Conservation (phyloP, 495 filamentous ascomycete genomes). For the Cetradonia linearis region DNA sequence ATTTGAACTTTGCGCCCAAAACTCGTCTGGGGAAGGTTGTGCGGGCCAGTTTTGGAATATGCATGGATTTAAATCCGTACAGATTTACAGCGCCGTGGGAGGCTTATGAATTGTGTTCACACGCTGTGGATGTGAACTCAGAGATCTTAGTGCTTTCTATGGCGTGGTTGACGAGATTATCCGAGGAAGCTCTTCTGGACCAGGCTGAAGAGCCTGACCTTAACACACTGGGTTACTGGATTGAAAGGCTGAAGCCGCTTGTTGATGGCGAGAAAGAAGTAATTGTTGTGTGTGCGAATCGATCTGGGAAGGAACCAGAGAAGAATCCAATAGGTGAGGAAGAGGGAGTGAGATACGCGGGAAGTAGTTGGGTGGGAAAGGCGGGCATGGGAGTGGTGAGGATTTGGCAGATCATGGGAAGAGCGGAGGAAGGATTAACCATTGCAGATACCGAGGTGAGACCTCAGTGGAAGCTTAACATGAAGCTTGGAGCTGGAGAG, state of each 20-base stretch:
- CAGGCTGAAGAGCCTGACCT: conserved; percentile 53
- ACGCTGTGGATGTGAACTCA: conserved; percentile 53
- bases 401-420: conserved; percentile 33
- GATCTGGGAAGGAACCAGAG: conserved; percentile 43
- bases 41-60: conserved; percentile 73
- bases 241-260: conserved; percentile 69
- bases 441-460: conserved; percentile 37
- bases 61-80: conserved; percentile 67
- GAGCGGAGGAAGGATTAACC: conserved; percentile 37
- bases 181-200: conserved; percentile 37
- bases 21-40: conserved; percentile 4
- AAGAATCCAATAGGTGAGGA: conserved; percentile 20
- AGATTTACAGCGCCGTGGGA: conserved; percentile 66
- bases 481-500: neutral
- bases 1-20: conserved; percentile 7
- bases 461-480: neutral
- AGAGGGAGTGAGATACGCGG: conserved; percentile 52
- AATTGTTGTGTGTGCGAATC: conserved; percentile 75
- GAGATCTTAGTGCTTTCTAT: conserved; percentile 73
- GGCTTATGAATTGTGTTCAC: conserved; percentile 77
- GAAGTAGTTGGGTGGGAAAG: conserved; percentile 69
- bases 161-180: conserved; percentile 67
- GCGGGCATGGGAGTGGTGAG: conserved; percentile 28
- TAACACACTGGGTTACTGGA: conserved; percentile 81
- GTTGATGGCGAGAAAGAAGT: conserved; percentile 40